Evolutionary conservation across 2,329 filamentous ascomycete species (phyloP).

Genomic region (Colletotrichum theobromicola): DNA sequence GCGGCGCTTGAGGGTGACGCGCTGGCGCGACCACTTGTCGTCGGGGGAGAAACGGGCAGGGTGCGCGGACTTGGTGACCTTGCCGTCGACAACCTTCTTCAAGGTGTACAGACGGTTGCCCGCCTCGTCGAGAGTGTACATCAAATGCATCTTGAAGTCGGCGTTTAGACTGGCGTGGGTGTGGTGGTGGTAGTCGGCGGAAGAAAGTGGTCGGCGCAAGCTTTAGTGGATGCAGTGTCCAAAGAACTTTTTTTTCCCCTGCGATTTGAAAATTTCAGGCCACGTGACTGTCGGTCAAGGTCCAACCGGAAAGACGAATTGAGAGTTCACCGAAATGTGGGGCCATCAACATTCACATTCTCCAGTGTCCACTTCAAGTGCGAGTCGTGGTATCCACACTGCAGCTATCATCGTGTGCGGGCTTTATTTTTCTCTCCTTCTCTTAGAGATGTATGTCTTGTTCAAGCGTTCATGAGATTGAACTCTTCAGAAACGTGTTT

Average conservation of each 20-base stretch:
- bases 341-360: too few species aligned
- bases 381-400: neutral
- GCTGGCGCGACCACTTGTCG: conserved; percentile 97
- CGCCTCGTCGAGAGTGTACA: conserved; percentile 81
- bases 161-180: neutral
- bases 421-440: neutral
- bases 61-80: conserved; percentile 95
- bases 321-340: neutral
- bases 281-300: neutral
- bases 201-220: neutral
- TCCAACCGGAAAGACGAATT: neutral
- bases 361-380: neutral
- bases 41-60: conserved; percentile 96
- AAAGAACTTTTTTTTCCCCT: conserved; percentile 2
- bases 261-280: neutral
- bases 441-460: neutral
- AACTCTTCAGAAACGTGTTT: neutral
- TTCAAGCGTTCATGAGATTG: neutral
- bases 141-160: conserved; percentile 17
- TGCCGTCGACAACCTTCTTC: conserved; percentile 85
- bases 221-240: neutral
- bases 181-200: neutral
- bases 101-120: conserved; percentile 95
- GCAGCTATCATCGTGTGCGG: neutral
- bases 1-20: conserved; percentile 92